These are phyloP conservation scores for Exophiala viscosa DNA, from an alignment of 2,329 filamentous ascomycete species.

Conservation along the genomic window DNA sequence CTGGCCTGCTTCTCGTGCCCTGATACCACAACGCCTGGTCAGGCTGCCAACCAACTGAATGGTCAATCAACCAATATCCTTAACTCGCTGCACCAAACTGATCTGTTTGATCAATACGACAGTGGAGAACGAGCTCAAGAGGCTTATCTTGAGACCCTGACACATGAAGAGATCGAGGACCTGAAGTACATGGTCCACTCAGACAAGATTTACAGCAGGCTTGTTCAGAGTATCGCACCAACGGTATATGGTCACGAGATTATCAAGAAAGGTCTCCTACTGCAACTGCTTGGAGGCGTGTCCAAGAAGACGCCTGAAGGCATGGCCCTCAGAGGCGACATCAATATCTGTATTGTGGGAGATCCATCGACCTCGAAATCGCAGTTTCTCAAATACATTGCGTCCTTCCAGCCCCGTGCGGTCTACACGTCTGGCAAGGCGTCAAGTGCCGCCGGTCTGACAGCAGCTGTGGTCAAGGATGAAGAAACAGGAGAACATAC, in stretches of 20 bases:
- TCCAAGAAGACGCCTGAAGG: constrained; percentile 87
- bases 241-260: constrained; percentile 97
- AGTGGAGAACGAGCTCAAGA: constrained; percentile 83
- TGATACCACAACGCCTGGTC: constrained; percentile 76
- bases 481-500: constrained; percentile 98
- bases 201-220: constrained; percentile 86
- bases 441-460: constrained; percentile 94
- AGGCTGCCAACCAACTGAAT: constrained; percentile 63
- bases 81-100: constrained; percentile 72
- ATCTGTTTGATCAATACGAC: constrained; percentile 63
- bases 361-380: constrained; percentile 97
- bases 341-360: constrained; percentile 98
- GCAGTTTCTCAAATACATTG: constrained; percentile 89
- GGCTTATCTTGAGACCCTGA: constrained; percentile 81
- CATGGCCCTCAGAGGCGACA: constrained; percentile 92
- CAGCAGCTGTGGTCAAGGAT: constrained; percentile 93
- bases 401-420: constrained; percentile 90
- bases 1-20: constrained; percentile 57
- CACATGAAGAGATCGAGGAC: constrained; percentile 82
- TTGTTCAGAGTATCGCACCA: constrained; percentile 90
- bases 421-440: constrained; percentile 98
- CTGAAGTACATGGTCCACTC: constrained; percentile 90
- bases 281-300: constrained; percentile 95
- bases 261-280: constrained; percentile 91
- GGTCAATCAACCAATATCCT: constrained; percentile 81